These are phyloP conservation scores for Teratosphaeria destructans DNA, from an alignment of 2,329 filamentous ascomycete species.

Conservation along the genomic window DNA sequence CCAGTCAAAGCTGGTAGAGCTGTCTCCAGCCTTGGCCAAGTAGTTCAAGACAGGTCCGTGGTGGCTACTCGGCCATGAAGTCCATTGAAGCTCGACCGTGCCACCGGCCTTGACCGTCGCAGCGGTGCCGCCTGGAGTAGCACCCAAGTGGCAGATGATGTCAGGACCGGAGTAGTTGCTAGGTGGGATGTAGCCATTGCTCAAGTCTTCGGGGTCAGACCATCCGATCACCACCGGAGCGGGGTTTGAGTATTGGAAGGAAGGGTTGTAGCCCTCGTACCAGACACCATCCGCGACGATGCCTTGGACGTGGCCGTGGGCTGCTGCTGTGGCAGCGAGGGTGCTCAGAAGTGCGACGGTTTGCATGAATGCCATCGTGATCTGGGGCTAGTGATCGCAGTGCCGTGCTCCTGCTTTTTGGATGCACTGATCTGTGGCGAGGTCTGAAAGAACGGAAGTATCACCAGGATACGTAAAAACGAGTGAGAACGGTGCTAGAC, in stretches of 20 bases:
- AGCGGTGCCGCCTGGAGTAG: constrained; percentile 39
- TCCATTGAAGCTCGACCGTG: constrained; percentile 51
- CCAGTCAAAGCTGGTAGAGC: constrained; percentile 44
- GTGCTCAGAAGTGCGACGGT: constrained; percentile 19
- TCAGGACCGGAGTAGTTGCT: constrained; percentile 13
- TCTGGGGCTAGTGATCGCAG: background rate
- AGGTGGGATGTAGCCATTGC: constrained; percentile 27
- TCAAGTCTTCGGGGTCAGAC: constrained; percentile 38
- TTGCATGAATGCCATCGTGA: constrained; percentile 17
- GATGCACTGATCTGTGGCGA: background rate
- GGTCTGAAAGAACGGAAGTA: background rate
- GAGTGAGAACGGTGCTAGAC: background rate
- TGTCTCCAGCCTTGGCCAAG: constrained; percentile 39
- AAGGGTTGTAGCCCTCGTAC: constrained; percentile 35
- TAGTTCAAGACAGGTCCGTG: constrained; percentile 56
- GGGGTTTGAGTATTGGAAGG: constrained; percentile 29
- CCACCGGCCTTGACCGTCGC: constrained; percentile 52
- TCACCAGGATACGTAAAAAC: background rate
- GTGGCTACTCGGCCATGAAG: constrained; percentile 54
- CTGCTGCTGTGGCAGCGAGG: constrained; percentile 24
- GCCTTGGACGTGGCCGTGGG: constrained; percentile 37
- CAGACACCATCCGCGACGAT: constrained; percentile 38
- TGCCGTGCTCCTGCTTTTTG: background rate
- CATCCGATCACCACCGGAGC: constrained; percentile 42
- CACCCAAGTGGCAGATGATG: constrained; percentile 41